Percentiles rank a stretch among this genome's conserved stretches.
These are phyloP conservation scores for Magnolia changhungtana DNA, from an alignment of 164 flowering plant genomes.

Conservation along the genomic window DNA sequence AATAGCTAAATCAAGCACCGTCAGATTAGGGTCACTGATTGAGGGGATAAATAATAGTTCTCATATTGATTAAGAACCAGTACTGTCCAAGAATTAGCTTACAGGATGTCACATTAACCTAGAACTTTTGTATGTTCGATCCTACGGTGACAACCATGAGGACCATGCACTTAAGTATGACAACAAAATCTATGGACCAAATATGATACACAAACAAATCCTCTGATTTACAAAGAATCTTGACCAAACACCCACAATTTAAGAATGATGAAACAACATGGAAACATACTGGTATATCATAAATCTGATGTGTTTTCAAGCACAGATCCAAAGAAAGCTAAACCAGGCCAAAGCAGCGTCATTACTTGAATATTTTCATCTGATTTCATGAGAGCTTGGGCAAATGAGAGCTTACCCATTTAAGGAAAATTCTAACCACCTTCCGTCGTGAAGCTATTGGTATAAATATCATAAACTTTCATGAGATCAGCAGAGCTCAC, in stretches of 20 bases:
- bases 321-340: background rate
- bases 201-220: no score
- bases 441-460: conserved; percentile 24
- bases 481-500: conserved; percentile 50
- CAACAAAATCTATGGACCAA: no score
- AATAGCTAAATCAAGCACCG: no score
- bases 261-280: background rate
- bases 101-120: no score
- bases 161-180: no score
- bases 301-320: background rate
- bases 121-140: no score
- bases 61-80: no score
- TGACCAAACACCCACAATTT: background rate
- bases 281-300: background rate
- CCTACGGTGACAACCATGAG: no score
- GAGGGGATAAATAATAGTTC: no score
- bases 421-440: conserved; percentile 2
- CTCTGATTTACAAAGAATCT: background rate
- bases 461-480: conserved; percentile 45
- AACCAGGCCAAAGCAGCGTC: background rate
- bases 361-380: background rate
- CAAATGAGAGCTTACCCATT: background rate
- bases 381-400: background rate
- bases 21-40: no score
- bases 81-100: no score